Conservation (phyloP, 2,329 filamentous ascomycete species). For the Davidsoniella australis region DNA sequence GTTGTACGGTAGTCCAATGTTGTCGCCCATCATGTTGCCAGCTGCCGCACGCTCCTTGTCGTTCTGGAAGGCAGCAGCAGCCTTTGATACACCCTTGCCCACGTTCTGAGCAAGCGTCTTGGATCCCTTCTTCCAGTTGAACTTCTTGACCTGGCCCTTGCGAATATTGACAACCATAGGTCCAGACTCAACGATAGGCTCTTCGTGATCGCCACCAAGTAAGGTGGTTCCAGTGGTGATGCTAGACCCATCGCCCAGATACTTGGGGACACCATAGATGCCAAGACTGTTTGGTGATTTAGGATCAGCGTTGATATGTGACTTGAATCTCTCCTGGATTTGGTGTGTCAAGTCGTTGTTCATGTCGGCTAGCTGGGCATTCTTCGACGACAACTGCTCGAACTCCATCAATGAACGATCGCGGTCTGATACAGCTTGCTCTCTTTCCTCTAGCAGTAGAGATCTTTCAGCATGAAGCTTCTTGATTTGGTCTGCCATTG, state of each 20-base stretch:
- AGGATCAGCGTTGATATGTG: conserved; percentile 37
- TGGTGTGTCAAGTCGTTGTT: conserved; percentile 91
- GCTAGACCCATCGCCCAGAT: conserved; percentile 30
- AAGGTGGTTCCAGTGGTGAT: conserved; percentile 35
- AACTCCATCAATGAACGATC: conserved; percentile 92
- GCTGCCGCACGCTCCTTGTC: conserved; percentile 35
- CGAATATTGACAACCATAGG: conserved; percentile 93
- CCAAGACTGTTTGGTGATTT: conserved; percentile 37
- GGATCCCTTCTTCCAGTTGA: conserved; percentile 96
- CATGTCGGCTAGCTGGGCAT: conserved; percentile 81
- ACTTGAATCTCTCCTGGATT: conserved; percentile 85
- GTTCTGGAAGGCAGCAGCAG: conserved; percentile 57
- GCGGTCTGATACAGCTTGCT: conserved; percentile 64
- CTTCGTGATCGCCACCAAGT: conserved; percentile 46
- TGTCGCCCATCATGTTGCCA: conserved; percentile 40
- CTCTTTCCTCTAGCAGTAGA: conserved; percentile 69
- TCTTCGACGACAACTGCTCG: conserved; percentile 85
- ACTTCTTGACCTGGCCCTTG: conserved; percentile 88
- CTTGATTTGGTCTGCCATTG: conserved; percentile 40
- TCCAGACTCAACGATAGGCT: conserved; percentile 48
- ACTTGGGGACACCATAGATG: conserved; percentile 38
- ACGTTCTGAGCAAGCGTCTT: conserved; percentile 90
- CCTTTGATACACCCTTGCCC: conserved; percentile 82
- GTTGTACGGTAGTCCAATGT: conserved; percentile 53
- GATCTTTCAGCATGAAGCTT: conserved; percentile 55